phyloP scores from a whole-genome alignment of 495 filamentous ascomycete genomes.

The Hypoxylon subgilvum region DNA sequence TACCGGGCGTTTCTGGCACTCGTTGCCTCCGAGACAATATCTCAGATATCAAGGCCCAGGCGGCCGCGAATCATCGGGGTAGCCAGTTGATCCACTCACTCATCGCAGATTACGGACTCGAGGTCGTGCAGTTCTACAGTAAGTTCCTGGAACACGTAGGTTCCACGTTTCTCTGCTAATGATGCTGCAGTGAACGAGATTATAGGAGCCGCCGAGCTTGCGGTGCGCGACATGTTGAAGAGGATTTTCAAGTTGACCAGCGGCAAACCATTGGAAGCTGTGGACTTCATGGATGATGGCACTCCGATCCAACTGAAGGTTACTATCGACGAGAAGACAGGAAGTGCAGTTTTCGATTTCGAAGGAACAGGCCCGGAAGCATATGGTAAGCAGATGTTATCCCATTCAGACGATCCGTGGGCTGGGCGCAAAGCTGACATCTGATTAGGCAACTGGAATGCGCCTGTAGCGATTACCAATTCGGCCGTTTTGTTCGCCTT shows the following conservation, averaged over 20 bases:
- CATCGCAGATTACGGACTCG: slow-evolving; percentile 85
- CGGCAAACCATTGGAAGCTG: slow-evolving; percentile 65
- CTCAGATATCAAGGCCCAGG: slow-evolving; percentile 92
- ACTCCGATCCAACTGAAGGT: slow-evolving; percentile 28
- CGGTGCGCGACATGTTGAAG: slow-evolving; percentile 82
- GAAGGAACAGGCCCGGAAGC: slow-evolving; percentile 86
- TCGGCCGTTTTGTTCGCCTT: slow-evolving; percentile 96
- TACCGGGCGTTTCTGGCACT: slow-evolving; percentile 84
- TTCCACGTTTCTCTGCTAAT: not conserved
- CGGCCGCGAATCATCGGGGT: slow-evolving; percentile 92
- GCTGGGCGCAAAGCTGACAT: slow-evolving; percentile 17
- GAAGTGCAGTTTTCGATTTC: slow-evolving; percentile 52
- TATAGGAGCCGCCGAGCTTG: slow-evolving; percentile 46
- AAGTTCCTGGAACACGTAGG: not conserved
- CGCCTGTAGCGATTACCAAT: slow-evolving; percentile 91
- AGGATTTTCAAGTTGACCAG: slow-evolving; percentile 66
- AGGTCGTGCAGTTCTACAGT: slow-evolving; percentile 90
- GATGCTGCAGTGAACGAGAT: not conserved
- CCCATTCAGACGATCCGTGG: too few species aligned
- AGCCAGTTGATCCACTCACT: slow-evolving; percentile 83
- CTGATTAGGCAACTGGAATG: slow-evolving; percentile 76
- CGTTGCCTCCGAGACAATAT: slow-evolving; percentile 89
- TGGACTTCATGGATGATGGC: slow-evolving; percentile 88
- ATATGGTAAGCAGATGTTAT: slow-evolving; percentile 55
- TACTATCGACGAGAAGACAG: slow-evolving; percentile 48